Base-by-base conservation (phyloP, 2,329 filamentous ascomycete species). In the Talaromyces atroroseus region DNA sequence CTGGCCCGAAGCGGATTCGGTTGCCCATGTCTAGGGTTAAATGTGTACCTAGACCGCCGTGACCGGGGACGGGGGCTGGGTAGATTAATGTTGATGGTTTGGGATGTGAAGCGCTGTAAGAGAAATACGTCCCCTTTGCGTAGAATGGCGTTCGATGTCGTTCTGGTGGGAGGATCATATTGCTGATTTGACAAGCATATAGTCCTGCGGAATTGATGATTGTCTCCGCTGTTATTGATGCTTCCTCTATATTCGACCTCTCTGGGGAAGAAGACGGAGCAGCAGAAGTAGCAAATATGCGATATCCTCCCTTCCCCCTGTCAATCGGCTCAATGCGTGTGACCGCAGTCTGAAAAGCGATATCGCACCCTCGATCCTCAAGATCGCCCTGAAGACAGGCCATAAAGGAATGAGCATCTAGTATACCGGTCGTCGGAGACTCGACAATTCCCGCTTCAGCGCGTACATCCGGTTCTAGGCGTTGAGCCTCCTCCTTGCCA, bases 81-180 rank as follows among this genome's bases (percentile, higher is more conserved):
- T 97, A 99, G 51, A 99, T 79, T 21, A 99, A 82, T 0, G 88
- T 89, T 1, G 74, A 77, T 11, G 92, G 84, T 42, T 75, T 79
- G 0, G 90, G 92, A 1, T 68, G 67, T 0, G 85, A 82, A 1
- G 83, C 77, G 0, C 80, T 74, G 75, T 96, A 97, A 29, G 87
- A 88, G 75, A 95, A 97, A 76, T 99, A 99, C 59, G 90, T 92
- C 0, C 94, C 94, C 76, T 99, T 99, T 58, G 92, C 92, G 74
- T 88, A 97, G 77, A 83, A 89, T 5, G 90, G 81, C 23, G 73
- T 81, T 40, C 77, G 76, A 51, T 84, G 84, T 5, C 80, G 73
- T 0, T 75, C 71, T 0, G 64, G 32, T 0, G 74, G 63, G 0
- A 90, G 79, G 38, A 97, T 82, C 81, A 92, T 86, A 75, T 97